Base-by-base conservation (phyloP, 2,329 filamentous ascomycete genomes). In the Pleoardoris graminearum region DNA sequence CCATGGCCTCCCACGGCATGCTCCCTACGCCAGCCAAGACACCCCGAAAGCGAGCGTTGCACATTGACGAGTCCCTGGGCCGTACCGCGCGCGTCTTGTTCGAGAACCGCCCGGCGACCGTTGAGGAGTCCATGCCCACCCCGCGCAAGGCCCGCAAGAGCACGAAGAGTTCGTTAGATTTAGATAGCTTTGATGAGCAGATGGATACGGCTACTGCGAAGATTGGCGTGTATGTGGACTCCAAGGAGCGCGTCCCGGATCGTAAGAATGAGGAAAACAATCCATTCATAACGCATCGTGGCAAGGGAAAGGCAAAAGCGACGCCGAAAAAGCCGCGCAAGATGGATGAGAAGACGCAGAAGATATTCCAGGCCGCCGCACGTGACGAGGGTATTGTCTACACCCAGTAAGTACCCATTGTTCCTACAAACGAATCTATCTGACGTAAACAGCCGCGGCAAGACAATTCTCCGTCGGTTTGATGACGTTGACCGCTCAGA, bases 21-120 rank as follows among this genome's bases (percentile, higher is more conserved):
- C 82, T 92, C 39, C 88, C 87, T 14, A 93, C 90, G 3, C 90
- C 90, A 2, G 82, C 85, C 59, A 92, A 92, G 77, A 93, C 90
- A 3, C 90, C 84, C 3, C 81, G 82, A 71, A 90, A 88, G 77
- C 82, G 81, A 58, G 66, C 74, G 3, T 64, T 70, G 30, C 58
- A 70, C 32, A 50, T 77, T 19, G 63, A 69, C 38, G 64, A 70
- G 12, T 74, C 79, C 51, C 63, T 80, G 46, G 72, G 76, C 44
- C 67, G 76, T 4, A 78, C 81, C 30, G 79, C 82, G 23, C 80
- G 83, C 53, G 74, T 80, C 23, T 70, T 84, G 23, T 85, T 84
- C 65, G 79, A 78, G 77, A 85, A 81, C 65, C 77, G 89, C 14
- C 88, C 90, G 55, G 75, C 80, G n/a, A 75, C 78, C 41, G 79